Evolutionary conservation across 2,329 filamentous ascomycete genomes (phyloP).

Genomic region (Aspergillus tanneri): DNA sequence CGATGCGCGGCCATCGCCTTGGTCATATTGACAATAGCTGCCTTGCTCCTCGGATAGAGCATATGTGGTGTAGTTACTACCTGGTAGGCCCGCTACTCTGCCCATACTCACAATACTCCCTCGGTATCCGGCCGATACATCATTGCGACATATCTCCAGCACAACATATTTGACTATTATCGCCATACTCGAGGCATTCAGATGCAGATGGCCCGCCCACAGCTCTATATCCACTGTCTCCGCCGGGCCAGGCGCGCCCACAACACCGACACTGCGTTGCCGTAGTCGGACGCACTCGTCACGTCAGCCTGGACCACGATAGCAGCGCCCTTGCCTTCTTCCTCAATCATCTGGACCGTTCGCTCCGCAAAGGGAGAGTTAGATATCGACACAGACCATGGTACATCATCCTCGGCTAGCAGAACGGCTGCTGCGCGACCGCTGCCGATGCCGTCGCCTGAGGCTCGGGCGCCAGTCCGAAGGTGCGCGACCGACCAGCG

Average conservation of each 20-base stretch:
- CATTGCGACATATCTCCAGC: constrained; percentile 59
- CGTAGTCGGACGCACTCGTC: constrained; percentile 55
- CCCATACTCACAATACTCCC: constrained; percentile 55
- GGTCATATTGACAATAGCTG: constrained; percentile 57
- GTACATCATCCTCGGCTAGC: constrained; percentile 59
- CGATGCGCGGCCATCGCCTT: constrained; percentile 58
- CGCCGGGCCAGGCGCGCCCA: constrained; percentile 59
- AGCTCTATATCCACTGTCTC: constrained; percentile 59
- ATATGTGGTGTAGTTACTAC: constrained; percentile 56
- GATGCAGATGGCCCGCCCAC: constrained; percentile 58
- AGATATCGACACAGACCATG: constrained; percentile 60
- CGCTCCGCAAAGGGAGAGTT: constrained; percentile 50
- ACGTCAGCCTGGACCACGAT: constrained; percentile 50
- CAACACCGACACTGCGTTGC: constrained; percentile 58
- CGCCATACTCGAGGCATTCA: constrained; percentile 67
- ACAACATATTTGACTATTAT: constrained; percentile 62
- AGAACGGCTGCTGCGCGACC: constrained; percentile 59
- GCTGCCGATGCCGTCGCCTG: constrained; percentile 60
- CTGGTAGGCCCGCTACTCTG: constrained; percentile 54
- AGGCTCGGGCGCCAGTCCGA: constrained; percentile 60
- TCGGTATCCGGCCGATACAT: constrained; percentile 36
- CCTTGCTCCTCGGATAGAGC: constrained; percentile 55
- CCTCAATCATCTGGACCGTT: constrained; percentile 55
- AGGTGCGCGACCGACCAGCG: constrained; percentile 31
- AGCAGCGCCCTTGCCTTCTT: constrained; percentile 40